These are phyloP conservation scores for Actinidia polygama DNA, from an alignment of 179 eudicot species.

Conservation along the genomic window DNA sequence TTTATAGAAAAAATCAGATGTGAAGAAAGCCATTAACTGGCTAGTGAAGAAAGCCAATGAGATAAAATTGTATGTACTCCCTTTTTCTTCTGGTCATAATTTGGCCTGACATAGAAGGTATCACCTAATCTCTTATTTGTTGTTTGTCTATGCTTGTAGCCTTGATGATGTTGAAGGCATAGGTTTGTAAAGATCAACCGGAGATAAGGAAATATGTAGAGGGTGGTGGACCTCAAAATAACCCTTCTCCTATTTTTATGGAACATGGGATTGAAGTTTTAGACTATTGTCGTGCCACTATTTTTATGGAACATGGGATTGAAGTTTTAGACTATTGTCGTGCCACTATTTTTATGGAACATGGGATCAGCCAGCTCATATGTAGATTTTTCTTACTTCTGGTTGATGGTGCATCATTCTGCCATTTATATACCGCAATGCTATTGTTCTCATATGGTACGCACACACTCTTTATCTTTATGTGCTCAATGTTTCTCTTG, in stretches of 20 bases:
- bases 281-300: slow-evolving; percentile 75
- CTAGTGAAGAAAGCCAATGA: slow-evolving; percentile 82
- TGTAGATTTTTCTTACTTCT: no score
- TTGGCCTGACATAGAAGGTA: neutral
- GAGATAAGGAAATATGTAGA: slow-evolving; percentile 75
- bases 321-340: slow-evolving; percentile 87
- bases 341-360: no score
- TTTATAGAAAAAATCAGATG: slow-evolving; percentile 52
- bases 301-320: slow-evolving; percentile 46
- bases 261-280: slow-evolving; percentile 72
- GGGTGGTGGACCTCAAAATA: slow-evolving; percentile 47
- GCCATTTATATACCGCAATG: no score
- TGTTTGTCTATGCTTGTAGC: slow-evolving; percentile 36
- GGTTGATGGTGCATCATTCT: no score
- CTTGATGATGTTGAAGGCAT: slow-evolving; percentile 78
- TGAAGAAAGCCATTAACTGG: slow-evolving; percentile 95
- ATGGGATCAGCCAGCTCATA: no score
- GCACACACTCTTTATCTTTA: no score
- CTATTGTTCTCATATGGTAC: no score
- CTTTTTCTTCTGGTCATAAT: neutral
- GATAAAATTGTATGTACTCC: slow-evolving; percentile 52
- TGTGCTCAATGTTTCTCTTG: no score
- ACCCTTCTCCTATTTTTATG: slow-evolving; percentile 36
- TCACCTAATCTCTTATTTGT: slow-evolving; percentile 19
- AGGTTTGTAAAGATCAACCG: slow-evolving; percentile 90